phyloP scores from a whole-genome alignment of 257 asterid species.

The Craterostigma plantagineum region DNA sequence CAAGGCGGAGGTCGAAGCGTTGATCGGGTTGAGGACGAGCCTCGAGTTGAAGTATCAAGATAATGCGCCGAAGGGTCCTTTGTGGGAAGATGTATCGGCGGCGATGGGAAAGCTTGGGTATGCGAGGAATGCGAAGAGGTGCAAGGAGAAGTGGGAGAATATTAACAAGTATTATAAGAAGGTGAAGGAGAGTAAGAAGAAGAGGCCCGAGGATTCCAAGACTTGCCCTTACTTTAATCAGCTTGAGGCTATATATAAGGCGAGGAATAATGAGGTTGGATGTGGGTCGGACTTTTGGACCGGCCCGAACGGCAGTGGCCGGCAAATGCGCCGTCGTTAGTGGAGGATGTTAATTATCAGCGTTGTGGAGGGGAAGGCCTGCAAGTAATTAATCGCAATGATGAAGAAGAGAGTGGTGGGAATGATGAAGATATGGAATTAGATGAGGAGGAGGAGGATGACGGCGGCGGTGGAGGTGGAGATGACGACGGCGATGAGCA shows the following conservation, averaged over 20 bases:
- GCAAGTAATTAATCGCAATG: too few species aligned
- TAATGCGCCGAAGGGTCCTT: constrained; percentile 42
- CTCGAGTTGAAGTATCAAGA: constrained; percentile 45
- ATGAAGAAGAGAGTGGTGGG: too few species aligned
- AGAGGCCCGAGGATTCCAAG: constrained; percentile 41
- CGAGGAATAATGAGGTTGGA: constrained; percentile 18
- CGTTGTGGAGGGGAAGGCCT: too few species aligned
- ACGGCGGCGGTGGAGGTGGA: too few species aligned
- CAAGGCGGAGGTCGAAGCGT: constrained; percentile 35
- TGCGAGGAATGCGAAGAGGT: constrained; percentile 37
- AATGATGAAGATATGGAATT: too few species aligned
- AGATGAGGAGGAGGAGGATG: too few species aligned
- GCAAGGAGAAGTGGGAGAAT: constrained; percentile 71
- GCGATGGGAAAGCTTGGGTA: constrained; percentile 36
- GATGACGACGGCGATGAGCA: too few species aligned
- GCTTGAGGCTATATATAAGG: constrained; percentile 38
- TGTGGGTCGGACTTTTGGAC: constrained; percentile 27
- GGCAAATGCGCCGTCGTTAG: too few species aligned
- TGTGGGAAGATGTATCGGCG: constrained; percentile 48
- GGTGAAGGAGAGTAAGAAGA: constrained; percentile 42
- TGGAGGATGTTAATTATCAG: too few species aligned
- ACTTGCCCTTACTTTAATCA: constrained; percentile 52
- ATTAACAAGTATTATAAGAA: constrained; percentile 59
- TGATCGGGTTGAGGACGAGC: constrained; percentile 28
- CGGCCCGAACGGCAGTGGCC: constrained; percentile 62